Percentiles rank a stretch among this genome's conserved stretches.
These are phyloP conservation scores for Taxillus chinensis DNA, from an alignment of 164 flowering plant species.

Conservation along the genomic window DNA sequence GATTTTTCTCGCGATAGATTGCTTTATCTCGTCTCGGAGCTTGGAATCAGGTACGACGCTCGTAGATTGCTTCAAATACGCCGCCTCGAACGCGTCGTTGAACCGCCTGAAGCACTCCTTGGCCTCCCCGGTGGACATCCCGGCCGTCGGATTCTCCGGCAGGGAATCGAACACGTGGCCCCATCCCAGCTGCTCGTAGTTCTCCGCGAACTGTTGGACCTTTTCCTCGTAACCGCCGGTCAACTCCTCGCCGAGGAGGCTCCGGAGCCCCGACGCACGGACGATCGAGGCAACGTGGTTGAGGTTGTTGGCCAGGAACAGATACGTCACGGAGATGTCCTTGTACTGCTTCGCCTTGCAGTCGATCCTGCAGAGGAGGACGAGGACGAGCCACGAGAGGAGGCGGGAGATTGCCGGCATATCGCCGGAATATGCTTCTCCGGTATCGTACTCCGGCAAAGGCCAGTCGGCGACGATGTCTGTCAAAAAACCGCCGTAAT, in stretches of 20 bases:
- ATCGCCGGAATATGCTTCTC: background rate
- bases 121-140: constrained; percentile 18
- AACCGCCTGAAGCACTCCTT: constrained; percentile 29
- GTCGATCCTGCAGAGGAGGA: constrained; percentile 62
- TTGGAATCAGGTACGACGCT: constrained; percentile 34
- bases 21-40: constrained; percentile 44
- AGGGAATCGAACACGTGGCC: constrained; percentile 28
- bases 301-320: constrained; percentile 65
- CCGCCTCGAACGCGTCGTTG: constrained; percentile 34
- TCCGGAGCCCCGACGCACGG: constrained; percentile 31
- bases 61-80: constrained; percentile 30
- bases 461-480: constrained; percentile 43
- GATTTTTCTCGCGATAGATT: constrained; percentile 31
- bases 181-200: constrained; percentile 52
- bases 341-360: constrained; percentile 42
- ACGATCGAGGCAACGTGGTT: constrained; percentile 37
- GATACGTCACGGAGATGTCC: constrained; percentile 41
- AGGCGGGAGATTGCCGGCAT: constrained; percentile 2
- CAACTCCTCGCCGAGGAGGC: constrained; percentile 56
- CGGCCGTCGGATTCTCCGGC: constrained; percentile 24
- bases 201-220: constrained; percentile 31
- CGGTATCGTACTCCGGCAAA: constrained; percentile 9
- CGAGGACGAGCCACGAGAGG: constrained; percentile 49
- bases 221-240: constrained; percentile 32
- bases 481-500: constrained; percentile 30